phyloP scores from a whole-genome alignment of 108 stramenopile species.

The Pseudonitzschia pungens region DNA sequence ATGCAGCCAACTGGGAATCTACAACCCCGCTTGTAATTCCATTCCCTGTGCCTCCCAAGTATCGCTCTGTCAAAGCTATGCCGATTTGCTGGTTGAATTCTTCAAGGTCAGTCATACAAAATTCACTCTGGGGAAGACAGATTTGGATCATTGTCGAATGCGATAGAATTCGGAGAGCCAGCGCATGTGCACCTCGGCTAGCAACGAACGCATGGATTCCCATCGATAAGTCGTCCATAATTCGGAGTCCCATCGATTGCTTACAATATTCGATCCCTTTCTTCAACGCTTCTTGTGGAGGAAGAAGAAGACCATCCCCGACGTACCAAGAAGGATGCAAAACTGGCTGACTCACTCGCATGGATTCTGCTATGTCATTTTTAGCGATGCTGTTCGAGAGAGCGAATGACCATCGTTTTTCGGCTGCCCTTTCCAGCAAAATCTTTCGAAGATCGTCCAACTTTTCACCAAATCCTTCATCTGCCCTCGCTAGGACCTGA shows the following conservation, averaged over 20 bases:
- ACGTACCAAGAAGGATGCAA: slow-evolving; percentile 80
- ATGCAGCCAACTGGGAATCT: slow-evolving; percentile 65
- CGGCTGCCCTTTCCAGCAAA: slow-evolving; percentile 25
- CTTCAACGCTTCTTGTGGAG: slow-evolving; percentile 54
- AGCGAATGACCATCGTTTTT: slow-evolving; percentile 19
- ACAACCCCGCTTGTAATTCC: slow-evolving; percentile 73
- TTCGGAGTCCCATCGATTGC: slow-evolving; percentile 34
- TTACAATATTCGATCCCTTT: slow-evolving; percentile 52
- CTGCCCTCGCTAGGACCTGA: slow-evolving; percentile 59
- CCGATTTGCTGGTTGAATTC: slow-evolving; percentile 17
- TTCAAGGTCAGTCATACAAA: slow-evolving; percentile 1
- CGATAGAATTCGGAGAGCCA: slow-evolving; percentile 55
- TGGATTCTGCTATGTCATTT: background rate
- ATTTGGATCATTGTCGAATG: slow-evolving; percentile 34
- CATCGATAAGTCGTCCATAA: slow-evolving; percentile 31
- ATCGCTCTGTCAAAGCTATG: slow-evolving; percentile 56
- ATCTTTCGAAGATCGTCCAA: slow-evolving; percentile 45
- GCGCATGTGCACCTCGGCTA: slow-evolving; percentile 61
- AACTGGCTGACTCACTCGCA: slow-evolving; percentile 26
- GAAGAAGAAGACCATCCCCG: slow-evolving; percentile 82
- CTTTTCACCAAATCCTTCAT: slow-evolving; percentile 73
- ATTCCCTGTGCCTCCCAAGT: slow-evolving; percentile 69
- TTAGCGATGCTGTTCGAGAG: background rate
- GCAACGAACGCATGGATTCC: slow-evolving; percentile 47
- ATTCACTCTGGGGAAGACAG: slow-evolving; percentile 9